phyloP scores from a whole-genome alignment of 352 stramenopile genomes.

The Pythium chondricola region DNA sequence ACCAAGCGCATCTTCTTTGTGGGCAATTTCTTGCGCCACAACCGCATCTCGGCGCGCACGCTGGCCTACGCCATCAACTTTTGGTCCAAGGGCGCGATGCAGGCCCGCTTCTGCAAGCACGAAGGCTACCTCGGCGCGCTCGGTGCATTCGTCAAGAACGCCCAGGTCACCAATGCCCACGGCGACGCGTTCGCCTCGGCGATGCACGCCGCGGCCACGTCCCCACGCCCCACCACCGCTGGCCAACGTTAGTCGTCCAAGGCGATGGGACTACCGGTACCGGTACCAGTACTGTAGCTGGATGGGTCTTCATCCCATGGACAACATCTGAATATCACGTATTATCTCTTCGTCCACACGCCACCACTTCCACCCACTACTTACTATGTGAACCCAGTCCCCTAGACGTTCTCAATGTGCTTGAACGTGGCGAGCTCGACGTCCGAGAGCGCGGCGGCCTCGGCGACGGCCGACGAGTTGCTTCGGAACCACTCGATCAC shows the following conservation, averaged over 20 bases:
- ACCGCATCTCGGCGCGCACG: conserved; percentile 91
- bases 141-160: conserved; percentile 93
- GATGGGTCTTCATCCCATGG: too few species aligned
- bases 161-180: conserved; percentile 62
- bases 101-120: conserved; percentile 93
- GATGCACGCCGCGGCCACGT: conserved; percentile 19
- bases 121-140: conserved; percentile 98
- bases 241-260: too few species aligned
- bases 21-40: conserved; percentile 97
- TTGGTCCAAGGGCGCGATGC: conserved; percentile 94
- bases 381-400: too few species aligned
- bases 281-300: too few species aligned
- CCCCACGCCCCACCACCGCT: conserved; percentile 4
- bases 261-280: too few species aligned
- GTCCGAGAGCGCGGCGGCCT: too few species aligned
- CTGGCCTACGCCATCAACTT: conserved; percentile 97
- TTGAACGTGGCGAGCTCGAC: too few species aligned
- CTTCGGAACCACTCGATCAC: conserved; percentile 73
- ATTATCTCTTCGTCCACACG: too few species aligned
- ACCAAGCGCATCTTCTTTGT: conserved; percentile 97
- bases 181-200: conserved; percentile 55
- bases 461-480: conserved; percentile 20
- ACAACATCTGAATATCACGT: too few species aligned
- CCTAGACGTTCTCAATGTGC: conserved; percentile 62
- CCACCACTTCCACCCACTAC: too few species aligned